These are phyloP conservation scores for Paramecium primaurelia DNA, from an alignment of 73 alveolate species.

Conservation along the genomic window DNA sequence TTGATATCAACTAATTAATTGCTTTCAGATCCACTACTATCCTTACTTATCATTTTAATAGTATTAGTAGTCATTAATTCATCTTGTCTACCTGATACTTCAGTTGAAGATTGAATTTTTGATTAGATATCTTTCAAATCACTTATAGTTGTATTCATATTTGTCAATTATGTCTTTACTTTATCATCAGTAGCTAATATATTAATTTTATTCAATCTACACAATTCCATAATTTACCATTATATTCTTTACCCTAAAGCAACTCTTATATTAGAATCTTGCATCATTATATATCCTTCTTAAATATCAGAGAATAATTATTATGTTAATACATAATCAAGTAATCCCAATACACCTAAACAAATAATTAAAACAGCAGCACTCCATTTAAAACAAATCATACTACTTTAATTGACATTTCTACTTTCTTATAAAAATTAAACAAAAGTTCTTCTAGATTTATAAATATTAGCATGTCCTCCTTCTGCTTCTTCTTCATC, in stretches of 20 bases:
- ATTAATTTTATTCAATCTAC: constrained; percentile 17
- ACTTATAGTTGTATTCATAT: constrained; percentile 12
- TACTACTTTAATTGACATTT: constrained; percentile 20
- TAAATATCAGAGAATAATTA: constrained; percentile 12
- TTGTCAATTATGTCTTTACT: neutral
- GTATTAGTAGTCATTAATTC: neutral
- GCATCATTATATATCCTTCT: constrained; percentile 20
- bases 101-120: neutral
- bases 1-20: constrained; percentile 23
- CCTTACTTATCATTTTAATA: constrained; percentile 28
- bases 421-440: constrained; percentile 49
- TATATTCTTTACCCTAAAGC: constrained; percentile 38
- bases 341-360: constrained; percentile 33
- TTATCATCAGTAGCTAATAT: neutral
- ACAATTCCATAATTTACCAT: constrained; percentile 4
- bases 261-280: constrained; percentile 37
- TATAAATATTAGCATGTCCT: constrained; percentile 58
- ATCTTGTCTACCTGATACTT: neutral
- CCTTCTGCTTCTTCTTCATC: constrained; percentile 52
- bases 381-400: constrained; percentile 59
- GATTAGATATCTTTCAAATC: neutral
- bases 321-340: constrained; percentile 46
- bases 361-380: constrained; percentile 22
- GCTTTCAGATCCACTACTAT: constrained; percentile 6
- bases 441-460: constrained; percentile 50